Conservation (phyloP, 2,329 filamentous ascomycete genomes). For the Epichloe bromicola region DNA sequence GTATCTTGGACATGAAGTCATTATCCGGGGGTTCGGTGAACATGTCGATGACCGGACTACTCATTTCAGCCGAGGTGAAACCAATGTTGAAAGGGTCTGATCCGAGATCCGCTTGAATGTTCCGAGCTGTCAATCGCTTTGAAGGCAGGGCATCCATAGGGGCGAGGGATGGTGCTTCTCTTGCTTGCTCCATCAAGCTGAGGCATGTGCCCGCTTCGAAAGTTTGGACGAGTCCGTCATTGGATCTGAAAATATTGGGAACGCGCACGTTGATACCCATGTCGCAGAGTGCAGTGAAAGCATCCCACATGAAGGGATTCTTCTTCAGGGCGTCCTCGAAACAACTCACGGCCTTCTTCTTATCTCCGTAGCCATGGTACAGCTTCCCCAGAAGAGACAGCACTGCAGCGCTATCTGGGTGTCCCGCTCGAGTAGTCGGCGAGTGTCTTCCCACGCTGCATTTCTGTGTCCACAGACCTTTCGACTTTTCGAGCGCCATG, state of each 20-base stretch:
- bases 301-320: constrained; percentile 98
- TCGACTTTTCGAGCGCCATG: constrained; percentile 69
- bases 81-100: constrained; percentile 40
- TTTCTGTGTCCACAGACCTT: constrained; percentile 59
- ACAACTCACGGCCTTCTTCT: constrained; percentile 69
- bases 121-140: constrained; percentile 29
- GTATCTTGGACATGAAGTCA: constrained; percentile 44
- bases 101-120: constrained; percentile 22
- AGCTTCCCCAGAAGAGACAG: constrained; percentile 77
- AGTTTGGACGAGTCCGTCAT: constrained; percentile 35
- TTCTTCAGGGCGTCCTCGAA: constrained; percentile 80
- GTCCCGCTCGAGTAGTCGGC: constrained; percentile 57
- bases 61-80: constrained; percentile 26
- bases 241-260: constrained; percentile 75
- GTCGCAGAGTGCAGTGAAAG: constrained; percentile 79
- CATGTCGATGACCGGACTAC: constrained; percentile 28
- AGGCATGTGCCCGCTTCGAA: constrained; percentile 26
- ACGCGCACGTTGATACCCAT: constrained; percentile 71
- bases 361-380: constrained; percentile 69
- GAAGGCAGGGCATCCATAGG: constrained; percentile 26
- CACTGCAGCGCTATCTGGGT: constrained; percentile 76
- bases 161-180: constrained; percentile 17
- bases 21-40: constrained; percentile 33
- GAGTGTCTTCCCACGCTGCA: constrained; percentile 75
- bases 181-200: constrained; percentile 19